Base-by-base conservation (phyloP, 805 yeast species). In the Candida odintsovae region DNA sequence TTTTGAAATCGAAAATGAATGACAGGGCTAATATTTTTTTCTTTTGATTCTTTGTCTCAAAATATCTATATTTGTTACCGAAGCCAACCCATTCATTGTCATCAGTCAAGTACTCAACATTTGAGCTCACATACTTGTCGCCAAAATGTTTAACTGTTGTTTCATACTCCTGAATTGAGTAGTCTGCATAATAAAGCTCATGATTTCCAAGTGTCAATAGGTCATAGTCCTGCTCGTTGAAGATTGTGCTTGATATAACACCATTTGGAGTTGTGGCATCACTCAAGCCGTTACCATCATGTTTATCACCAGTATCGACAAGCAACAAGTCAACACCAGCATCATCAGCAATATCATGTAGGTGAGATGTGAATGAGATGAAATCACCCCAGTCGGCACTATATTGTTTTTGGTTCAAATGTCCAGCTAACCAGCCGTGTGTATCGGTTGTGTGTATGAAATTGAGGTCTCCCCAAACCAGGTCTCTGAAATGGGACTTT, bases 361-460 rank as follows among this genome's bases (percentile, higher is more conserved):
- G 62, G 46, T 77, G 78, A 5, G 64, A 52, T 0, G 79, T 68
- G 60, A 92, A 90, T 0, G 90, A 80, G 3, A 86, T 60, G 49
- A 85, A 87, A 58, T 92, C 96, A 10, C 97, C 97, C 96, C 96
- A 92, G 62, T 90, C 87, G 5, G 87, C 94, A 35, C 83, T 76
- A 63, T 82, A 92, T 48, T 78, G 80, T 25, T 76, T 72, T 63
- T 90, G 97, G 53, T 82, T 81, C 36, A 79, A 56, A 67, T 92
- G 99, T 0, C 97, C 97, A 6, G 92, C 82, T 52, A 85, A 78
- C 99, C 99, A 94, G 1, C 94, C 97, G 64, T 94, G 99, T 2
- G 97, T 92, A 58, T 94, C 99, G 0, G 99, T 94, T 1, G 98
- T 90, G 59, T 92, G 98, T 22, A 92, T 58, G 56, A 94, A 87